Evolutionary conservation across 176 grass and related monocot species (phyloP).

Genomic region (Zea mays): Zm-B73-REFERENCE-NAM-5.0 NC_050102.1:32193501-32194000

Average conservation of each 20-base stretch:
- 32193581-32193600: background rate
- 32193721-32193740: background rate
- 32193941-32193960: constrained; percentile 24
- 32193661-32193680: background rate
- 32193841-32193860: constrained; percentile 30
- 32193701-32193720: background rate
- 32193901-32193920: constrained; percentile 90
- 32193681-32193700: background rate
- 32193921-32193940: constrained; percentile 39
- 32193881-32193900: constrained; percentile 81
- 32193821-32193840: background rate
- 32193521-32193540: background rate
- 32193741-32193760: background rate
- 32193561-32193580: background rate
- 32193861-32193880: constrained; percentile 67
- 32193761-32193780: background rate
- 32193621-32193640: background rate
- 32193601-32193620: background rate
- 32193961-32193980: constrained; percentile 16
- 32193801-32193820: background rate
- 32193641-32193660: background rate
- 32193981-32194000: constrained; percentile 9
- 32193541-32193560: background rate
- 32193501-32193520: constrained; percentile 84
- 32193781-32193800: no score